Evolutionary conservation across 257 asterid species (phyloP).

Genomic region (Thymus mandschuricus): DNA sequence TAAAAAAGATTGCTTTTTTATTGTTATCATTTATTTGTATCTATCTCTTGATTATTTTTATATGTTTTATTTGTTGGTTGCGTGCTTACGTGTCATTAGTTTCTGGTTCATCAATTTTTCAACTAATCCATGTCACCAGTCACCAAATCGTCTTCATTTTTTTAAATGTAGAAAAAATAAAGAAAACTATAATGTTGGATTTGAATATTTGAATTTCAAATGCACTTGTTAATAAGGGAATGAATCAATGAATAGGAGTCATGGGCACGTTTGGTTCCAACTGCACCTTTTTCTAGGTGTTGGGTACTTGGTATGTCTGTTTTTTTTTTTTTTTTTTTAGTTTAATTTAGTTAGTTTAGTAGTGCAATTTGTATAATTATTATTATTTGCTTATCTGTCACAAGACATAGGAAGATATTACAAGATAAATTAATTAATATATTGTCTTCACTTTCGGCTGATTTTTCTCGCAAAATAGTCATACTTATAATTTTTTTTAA

Average conservation of each 20-base stretch:
- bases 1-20: neutral
- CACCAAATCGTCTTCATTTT: neutral
- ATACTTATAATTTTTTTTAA: too few relatives aligned
- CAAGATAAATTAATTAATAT: neutral
- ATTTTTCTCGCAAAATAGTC: too few relatives aligned
- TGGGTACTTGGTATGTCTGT: neutral
- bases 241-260: neutral
- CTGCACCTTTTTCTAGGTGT: neutral
- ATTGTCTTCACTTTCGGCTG: neutral
- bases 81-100: neutral
- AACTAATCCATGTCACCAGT: neutral
- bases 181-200: too few relatives aligned
- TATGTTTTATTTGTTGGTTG: neutral
- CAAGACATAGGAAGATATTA: neutral
- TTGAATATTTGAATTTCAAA: conserved; percentile 18
- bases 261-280: conserved; percentile 6
- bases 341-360: neutral
- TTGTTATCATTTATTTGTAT: too few relatives aligned
- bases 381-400: neutral
- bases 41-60: neutral
- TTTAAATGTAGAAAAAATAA: too few relatives aligned
- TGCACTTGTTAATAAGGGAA: neutral
- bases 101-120: neutral
- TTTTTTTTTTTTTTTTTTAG: neutral
- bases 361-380: too few relatives aligned